Conservation (phyloP, 495 filamentous ascomycete genomes). For the Pyronema omphalodes region DNA sequence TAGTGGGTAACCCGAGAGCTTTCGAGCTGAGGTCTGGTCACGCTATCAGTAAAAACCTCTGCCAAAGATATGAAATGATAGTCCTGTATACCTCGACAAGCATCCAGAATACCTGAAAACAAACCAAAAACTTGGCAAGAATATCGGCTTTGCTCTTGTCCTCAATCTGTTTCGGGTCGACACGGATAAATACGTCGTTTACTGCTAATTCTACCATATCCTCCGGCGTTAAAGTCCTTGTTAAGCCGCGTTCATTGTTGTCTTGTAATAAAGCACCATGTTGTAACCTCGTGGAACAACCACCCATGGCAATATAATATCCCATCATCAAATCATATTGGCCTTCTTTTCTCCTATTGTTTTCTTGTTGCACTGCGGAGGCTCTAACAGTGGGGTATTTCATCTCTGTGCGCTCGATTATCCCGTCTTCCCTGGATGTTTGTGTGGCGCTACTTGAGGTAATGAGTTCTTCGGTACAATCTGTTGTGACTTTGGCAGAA, state of each 20-base stretch:
- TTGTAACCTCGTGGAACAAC: slow-evolving; percentile 3
- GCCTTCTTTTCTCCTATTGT: neutral
- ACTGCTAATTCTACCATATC: neutral
- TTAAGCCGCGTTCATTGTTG: neutral
- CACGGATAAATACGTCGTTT: neutral
- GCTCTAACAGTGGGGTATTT: neutral
- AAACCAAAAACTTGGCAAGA: slow-evolving; percentile 1
- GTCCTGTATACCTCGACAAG: neutral
- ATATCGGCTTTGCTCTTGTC: slow-evolving; percentile 6
- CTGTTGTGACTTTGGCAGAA: neutral
- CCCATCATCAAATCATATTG: neutral
- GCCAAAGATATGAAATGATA: neutral
- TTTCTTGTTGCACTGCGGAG: neutral
- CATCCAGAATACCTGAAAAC: neutral
- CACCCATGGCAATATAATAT: slow-evolving; percentile 19
- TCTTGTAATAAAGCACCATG: neutral
- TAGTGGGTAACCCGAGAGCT: neutral
- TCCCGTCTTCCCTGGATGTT: too few species aligned
- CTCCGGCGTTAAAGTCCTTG: neutral
- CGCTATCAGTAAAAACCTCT: neutral
- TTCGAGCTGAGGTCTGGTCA: neutral
- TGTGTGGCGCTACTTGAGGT: too few species aligned
- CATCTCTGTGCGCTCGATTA: neutral
- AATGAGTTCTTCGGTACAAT: too few species aligned
- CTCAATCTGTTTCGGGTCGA: neutral